Base-by-base conservation (phyloP, 1,139 yeast genomes). In the Debaryomyces nepalensis region DNA sequence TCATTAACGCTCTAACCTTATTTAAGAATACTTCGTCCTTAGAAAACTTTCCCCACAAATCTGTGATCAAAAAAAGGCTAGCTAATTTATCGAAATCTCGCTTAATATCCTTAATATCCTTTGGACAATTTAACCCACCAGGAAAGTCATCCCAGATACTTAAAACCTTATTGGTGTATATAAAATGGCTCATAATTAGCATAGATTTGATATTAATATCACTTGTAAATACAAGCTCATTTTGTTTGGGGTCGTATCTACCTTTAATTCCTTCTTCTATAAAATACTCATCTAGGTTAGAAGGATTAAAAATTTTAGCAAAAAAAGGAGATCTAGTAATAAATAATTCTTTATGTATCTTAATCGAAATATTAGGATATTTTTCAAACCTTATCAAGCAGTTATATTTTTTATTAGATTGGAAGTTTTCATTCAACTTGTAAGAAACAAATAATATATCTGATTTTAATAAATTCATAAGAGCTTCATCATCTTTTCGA, bases 321-420 rank as follows among this genome's bases (percentile, higher is more conserved):
- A 62, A 65, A 4, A 63, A 50, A 3, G 51, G 43, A 1, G 75
- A 70, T 33, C 77, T 52, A 5, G 44, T 49, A 36, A 44, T 35
- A 15, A 73, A 56, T 1, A 73, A 49, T 6, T 49, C 45, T 30
- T 55, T 61, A 46, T 73, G 78, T 22, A 67, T 49, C 0, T 68
- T 68, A 27, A 73, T 55, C 2, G 43, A 38, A 5, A 57, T 31
- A 4, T 49, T 52, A 0, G 64, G 58, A n/a, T 35, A 24, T 1
- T 48, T 40, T 6, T 47, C 48, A 30, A 68, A 48, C 2, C 45
- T 47, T n/a, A 68, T 50, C 21, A 31, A 42, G n/a, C 62, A 58
- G 42, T 68, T 69, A 44, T 55, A 61, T 6, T 54, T 51, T 45
- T 59, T 44, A 9, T 42, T 44, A 1, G 42, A 19, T 19, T 34